Base-by-base conservation (phyloP, 106 monocot species). In the Dioscorea zingiberensis region DNA sequence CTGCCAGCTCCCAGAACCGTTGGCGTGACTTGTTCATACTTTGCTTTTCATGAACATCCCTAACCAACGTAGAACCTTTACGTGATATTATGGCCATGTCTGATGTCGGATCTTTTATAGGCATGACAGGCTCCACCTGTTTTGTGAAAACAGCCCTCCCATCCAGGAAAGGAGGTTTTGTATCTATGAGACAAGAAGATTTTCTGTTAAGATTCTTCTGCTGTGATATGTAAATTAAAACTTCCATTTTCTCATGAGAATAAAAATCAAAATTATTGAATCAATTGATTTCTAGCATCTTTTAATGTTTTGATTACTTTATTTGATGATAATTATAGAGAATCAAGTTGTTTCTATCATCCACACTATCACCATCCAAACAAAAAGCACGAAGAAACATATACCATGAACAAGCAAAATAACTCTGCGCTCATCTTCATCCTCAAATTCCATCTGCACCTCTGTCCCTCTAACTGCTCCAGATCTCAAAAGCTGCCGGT, bases 371-470 rank as follows among this genome's bases (percentile, higher is more conserved):
- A 6, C 10, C 10, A 38, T 38, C 4, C 1, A 1, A 38, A 38
- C 38, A 38, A 38, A 38, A 38, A 38, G n/a, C 1, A 38, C 10
- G 38, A 38, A 38, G 9, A 6, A 38, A 38, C 68, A 70, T 85
- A 95, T 85, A 95, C 95, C 95, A 77, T 95, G 95, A 85, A 95
- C 95, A 69, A 95, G 91, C 78, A 95, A 91, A 38, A 95, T 95
- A 69, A 95, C 81, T 85, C 83, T 95, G n/a, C 95, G 87, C 51
- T 95, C 95, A 67, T 95, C 95, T 63, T 95, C 95, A 60, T 95
- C 95, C 25, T 95, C 88, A 85, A 95, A 95, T 44, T 95, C 95
- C 73, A 80, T 91, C 49, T 88, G 91, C 57, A 91, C 76, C 71
- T 95, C 95, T 48, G 95, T 88, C 58, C 95, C 95, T 83, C 85